A percentile compares a stretch with the other conserved stretches of the same genome.
These are phyloP conservation scores for Adiantum capillusveneris DNA, from an alignment of 75 land plant genomes.

Conservation along the genomic window DNA sequence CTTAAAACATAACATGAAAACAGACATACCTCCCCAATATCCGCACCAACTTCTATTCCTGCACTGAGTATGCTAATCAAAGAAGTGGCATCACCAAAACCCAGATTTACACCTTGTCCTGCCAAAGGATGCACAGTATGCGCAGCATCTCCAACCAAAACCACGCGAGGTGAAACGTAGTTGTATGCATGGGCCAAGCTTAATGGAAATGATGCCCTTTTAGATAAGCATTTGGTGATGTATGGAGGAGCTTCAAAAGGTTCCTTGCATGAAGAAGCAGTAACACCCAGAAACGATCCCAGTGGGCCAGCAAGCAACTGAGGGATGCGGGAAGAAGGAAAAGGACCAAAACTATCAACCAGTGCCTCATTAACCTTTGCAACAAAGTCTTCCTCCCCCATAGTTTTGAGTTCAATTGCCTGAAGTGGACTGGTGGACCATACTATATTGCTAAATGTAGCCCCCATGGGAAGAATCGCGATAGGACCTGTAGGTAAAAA, in stretches of 20 bases:
- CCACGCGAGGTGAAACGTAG: slow-evolving; percentile 62
- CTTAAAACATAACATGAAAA: no score
- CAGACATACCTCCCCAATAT: slow-evolving; percentile 74
- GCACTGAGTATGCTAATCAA: slow-evolving; percentile 53
- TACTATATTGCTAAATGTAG: slow-evolving; percentile 84
- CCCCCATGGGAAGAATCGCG: slow-evolving; percentile 83
- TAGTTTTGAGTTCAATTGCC: slow-evolving; percentile 40
- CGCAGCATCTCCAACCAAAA: slow-evolving; percentile 93
- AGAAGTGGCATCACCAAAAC: slow-evolving; percentile 86
- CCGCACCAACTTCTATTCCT: slow-evolving; percentile 59
- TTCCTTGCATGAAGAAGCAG: slow-evolving; percentile 41
- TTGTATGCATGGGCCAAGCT: slow-evolving; percentile 62
- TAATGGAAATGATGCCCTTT: slow-evolving; percentile 76
- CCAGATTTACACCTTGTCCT: slow-evolving; percentile 98
- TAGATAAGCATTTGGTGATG: slow-evolving; percentile 50
- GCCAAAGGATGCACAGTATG: slow-evolving; percentile 97
- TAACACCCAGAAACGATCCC: slow-evolving; percentile 25
- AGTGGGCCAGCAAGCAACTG: slow-evolving; percentile 6
- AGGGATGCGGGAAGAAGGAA: slow-evolving; percentile 40
- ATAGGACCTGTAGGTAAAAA: slow-evolving; percentile 93
- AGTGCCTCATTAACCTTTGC: slow-evolving; percentile 65
- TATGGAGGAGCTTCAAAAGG: slow-evolving; percentile 69
- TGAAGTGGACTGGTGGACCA: slow-evolving; percentile 89
- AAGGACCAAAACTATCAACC: slow-evolving; percentile 62
- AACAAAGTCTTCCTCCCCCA: slow-evolving; percentile 65